phyloP scores from a whole-genome alignment of 1,284 basidiomycete species.

The Fistulina hepatica region DNA sequence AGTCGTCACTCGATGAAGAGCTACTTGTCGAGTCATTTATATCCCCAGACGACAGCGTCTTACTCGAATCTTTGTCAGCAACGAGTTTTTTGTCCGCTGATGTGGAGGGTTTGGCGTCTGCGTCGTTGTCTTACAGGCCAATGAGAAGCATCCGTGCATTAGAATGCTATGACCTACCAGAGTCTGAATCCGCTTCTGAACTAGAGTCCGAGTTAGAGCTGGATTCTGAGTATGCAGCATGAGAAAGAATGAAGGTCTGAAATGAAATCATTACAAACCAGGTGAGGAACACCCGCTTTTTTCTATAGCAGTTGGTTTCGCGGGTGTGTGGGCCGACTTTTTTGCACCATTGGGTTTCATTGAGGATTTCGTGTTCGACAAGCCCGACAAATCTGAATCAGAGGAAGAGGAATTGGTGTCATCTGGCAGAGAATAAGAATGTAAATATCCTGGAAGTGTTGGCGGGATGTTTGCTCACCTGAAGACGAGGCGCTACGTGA shows the following conservation, averaged over 20 bases:
- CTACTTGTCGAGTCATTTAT: neutral
- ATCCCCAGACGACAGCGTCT: neutral
- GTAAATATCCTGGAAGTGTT: too few species aligned
- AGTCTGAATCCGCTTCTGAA: slow-evolving; percentile 16
- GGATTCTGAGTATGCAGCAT: slow-evolving; percentile 14
- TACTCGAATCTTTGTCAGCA: neutral
- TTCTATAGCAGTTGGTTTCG: slow-evolving; percentile 2
- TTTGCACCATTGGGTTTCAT: slow-evolving; percentile 3
- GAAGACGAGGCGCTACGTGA: too few species aligned
- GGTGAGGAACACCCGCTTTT: slow-evolving; percentile 6
- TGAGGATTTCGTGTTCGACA: neutral
- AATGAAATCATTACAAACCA: neutral
- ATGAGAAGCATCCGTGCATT: too few species aligned
- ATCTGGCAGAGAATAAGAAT: slow-evolving; percentile 3
- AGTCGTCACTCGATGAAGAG: slow-evolving; percentile 9
- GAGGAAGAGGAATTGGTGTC: slow-evolving; percentile 17
- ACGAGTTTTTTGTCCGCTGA: too few species aligned
- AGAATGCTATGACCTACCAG: too few species aligned
- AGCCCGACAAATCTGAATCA: slow-evolving; percentile 10
- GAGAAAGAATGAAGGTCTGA: slow-evolving; percentile 7
- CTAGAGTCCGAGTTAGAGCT: slow-evolving; percentile 20
- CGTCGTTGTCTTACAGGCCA: too few species aligned
- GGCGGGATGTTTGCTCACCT: too few species aligned
- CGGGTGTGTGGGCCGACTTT: slow-evolving; percentile 6
- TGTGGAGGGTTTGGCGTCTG: too few species aligned